Conservation (phyloP, 805 yeast species). For the Wickerhamomyces hampshirensis region DNA sequence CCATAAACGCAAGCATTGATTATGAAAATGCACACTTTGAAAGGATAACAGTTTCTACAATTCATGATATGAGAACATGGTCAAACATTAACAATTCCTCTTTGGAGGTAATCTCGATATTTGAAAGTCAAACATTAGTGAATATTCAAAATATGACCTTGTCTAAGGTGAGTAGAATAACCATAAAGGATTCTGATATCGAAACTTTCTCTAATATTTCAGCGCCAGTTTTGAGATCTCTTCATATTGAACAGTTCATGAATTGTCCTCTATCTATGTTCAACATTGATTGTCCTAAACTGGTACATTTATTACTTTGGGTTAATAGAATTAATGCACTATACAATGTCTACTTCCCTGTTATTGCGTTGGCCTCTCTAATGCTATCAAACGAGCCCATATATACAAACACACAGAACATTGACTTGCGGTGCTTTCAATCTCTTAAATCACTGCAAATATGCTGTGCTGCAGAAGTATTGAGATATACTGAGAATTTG, state of each 20-base stretch:
- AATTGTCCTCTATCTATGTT: constrained; percentile 7
- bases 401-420: not conserved
- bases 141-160: constrained; percentile 4
- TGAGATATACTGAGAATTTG: constrained; percentile 5
- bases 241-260: constrained; percentile 17
- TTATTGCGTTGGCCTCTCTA: constrained; percentile 6
- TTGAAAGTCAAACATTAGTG: constrained; percentile 6
- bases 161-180: constrained; percentile 1
- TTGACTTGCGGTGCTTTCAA: constrained; percentile 12
- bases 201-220: constrained; percentile 3
- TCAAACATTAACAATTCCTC: constrained; percentile 6
- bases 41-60: constrained; percentile 2
- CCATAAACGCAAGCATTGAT: constrained; percentile 11
- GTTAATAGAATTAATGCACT: constrained; percentile 8
- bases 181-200: constrained; percentile 13
- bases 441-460: constrained; percentile 7
- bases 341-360: constrained; percentile 7
- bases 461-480: constrained; percentile 14
- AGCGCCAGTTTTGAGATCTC: constrained; percentile 5
- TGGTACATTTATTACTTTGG: constrained; percentile 9
- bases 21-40: constrained; percentile 3
- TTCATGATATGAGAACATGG: constrained; percentile 12
- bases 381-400: constrained; percentile 18
- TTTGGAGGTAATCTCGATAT: constrained; percentile 3
- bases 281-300: constrained; percentile 9